Base-by-base conservation (phyloP, 2,329 filamentous ascomycete genomes). In the Herpotrichia juniperi region DNA sequence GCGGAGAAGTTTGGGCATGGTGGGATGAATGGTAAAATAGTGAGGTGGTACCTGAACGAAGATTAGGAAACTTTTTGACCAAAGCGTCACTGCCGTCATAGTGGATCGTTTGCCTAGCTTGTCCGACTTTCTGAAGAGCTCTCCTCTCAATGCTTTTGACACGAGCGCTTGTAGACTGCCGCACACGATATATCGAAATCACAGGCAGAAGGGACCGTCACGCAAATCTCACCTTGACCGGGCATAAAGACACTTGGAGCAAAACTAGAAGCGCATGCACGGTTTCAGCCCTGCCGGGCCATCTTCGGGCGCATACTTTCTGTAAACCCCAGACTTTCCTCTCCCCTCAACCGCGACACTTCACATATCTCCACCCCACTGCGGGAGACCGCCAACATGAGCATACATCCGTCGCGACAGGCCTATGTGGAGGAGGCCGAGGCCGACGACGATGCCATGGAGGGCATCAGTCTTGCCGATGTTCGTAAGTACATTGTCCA, bases 401-500 rank as follows among this genome's bases (percentile, higher is more conserved):
- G 77, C 72, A 83, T 96, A 79, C 93, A 97, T 79, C 93, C 93
- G 52, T 87, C 93, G 73, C 86, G 94, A 61, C 89, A 93, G 76
- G 93, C 93, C 35, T 97, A 96, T 75, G 92, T 97, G 59, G 93
- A 97, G 81, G 93, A 97, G 70, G 87, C 79, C 37, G 81, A 85
- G 69, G 76, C 81, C 47, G 83, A 88, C 78, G 79, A 82, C 63
- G 78, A 78, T 48, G 79, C 80, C 42, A 82, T 80, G 75, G 71
- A 69, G 35, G 83, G 83, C 51, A 81, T 89, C 58, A 83, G 85
- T 62, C 76, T 88, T 43, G 82, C 81, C 57, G 83, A 83, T 69
- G 76, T 89, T 56, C 87, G 84, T 87, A 78, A 76, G 84, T 81
- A 51, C 46, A 30, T 4, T 46, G 24, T 30, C 31, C 19, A 21